These are phyloP conservation scores for Lactarius akahatsu DNA, from an alignment of 768 basidiomycete genomes.

Conservation along the genomic window DNA sequence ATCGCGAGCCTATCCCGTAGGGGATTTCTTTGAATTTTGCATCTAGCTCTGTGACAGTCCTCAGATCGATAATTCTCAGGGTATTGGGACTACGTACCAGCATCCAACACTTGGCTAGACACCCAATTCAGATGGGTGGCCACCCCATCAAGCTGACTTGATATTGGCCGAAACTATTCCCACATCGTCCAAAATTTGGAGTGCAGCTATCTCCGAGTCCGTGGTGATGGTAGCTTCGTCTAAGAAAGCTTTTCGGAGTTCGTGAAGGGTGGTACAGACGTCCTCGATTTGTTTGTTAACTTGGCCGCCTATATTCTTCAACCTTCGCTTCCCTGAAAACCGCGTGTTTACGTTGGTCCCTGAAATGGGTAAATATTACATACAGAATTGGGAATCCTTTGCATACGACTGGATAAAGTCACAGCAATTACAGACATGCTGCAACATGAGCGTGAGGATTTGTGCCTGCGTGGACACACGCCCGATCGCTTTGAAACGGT, in stretches of 20 bases:
- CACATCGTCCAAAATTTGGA: neutral
- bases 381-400: neutral
- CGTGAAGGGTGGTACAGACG: neutral
- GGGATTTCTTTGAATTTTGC: neutral
- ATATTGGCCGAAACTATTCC: neutral
- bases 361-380: too few species aligned
- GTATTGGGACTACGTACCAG: neutral
- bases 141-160: neutral
- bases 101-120: neutral
- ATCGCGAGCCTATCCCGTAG: neutral
- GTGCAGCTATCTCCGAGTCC: neutral
- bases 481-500: neutral
- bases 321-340: neutral
- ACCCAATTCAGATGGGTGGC: neutral
- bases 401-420: neutral
- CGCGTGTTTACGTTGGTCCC: neutral
- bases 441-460: neutral
- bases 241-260: neutral
- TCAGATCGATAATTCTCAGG: neutral
- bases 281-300: neutral
- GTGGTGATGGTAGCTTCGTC: neutral
- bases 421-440: slow-evolving; percentile 1
- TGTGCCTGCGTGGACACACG: neutral
- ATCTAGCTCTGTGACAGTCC: neutral
- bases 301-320: neutral